Evolutionary conservation across 106 monocot species (phyloP), one percentile per base, ranked within the genome.

Genomic region (Ottelia alismoides): DNA sequence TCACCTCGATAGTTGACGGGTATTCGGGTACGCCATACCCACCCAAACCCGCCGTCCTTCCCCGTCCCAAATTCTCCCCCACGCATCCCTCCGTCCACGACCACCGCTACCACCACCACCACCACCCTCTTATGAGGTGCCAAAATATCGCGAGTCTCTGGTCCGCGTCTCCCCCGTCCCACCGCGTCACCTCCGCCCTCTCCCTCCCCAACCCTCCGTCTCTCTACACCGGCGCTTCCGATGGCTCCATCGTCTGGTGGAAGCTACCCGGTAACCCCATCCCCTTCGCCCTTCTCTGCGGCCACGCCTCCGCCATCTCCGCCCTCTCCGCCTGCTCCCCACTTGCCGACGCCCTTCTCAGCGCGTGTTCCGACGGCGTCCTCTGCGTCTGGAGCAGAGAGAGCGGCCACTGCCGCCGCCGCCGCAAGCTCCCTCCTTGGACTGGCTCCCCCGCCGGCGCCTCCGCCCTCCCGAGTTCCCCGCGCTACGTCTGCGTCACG

Each of bases 171-270:
- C 49, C 85, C 10, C 72, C 71, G 27, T 85, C 80, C 9, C 63
- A 71, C 14, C 92, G 86, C 61, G 72, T 51, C 27, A 47, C 75
- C 54, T 76, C 79, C 14, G 62, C 85, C 30, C 56, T 53, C 49
- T 62, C 70, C 30, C 40, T 65, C 55, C 27, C 67, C 26, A 22
- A 61, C 24, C 17, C 57, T 4, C 64, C 67, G 27, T 45, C 76
- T 25, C 78, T 92, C 73, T 92, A 60, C 82, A 86, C 92, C 51
- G 85, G 82, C 25, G 75, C 73, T 47, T 76, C 82, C 43, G 75
- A 92, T 62, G 92, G 92, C 50, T 67, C 92, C 78, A 69, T 92
- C 73, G 22, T 92, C 67, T 72, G 73, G 55, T 92, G 92, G 92
- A 48, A n/a, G 28, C 27, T 45, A 85, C 61, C 10, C 53, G 28